These are phyloP conservation scores for Claviceps maximensis DNA, from an alignment of 2,329 filamentous ascomycete genomes.

Conservation along the genomic window DNA sequence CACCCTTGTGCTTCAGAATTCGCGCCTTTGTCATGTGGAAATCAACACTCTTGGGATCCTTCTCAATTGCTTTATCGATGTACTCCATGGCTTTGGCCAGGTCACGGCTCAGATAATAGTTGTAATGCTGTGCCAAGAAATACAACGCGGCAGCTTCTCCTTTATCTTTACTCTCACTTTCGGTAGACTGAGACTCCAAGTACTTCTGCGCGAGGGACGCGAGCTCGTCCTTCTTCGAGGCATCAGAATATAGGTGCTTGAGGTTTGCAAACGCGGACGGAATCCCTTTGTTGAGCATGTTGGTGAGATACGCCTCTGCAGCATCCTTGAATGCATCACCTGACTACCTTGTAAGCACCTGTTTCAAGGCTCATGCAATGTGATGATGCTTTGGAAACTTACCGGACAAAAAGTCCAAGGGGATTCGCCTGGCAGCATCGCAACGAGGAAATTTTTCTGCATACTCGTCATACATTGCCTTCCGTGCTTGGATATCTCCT, in stretches of 20 bases:
- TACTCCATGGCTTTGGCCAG: constrained; percentile 68
- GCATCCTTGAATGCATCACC: constrained; percentile 69
- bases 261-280: constrained; percentile 95
- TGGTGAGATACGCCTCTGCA: constrained; percentile 64
- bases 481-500: constrained; percentile 48
- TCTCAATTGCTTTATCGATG: constrained; percentile 69
- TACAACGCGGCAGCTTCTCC: constrained; percentile 75
- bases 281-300: constrained; percentile 83
- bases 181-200: constrained; percentile 42
- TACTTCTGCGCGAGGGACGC: constrained; percentile 69
- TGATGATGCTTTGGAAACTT: constrained; percentile 10
- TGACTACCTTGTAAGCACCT: constrained; percentile 19
- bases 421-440: constrained; percentile 75
- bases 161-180: constrained; percentile 33
- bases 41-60: constrained; percentile 71
- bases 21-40: constrained; percentile 92
- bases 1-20: constrained; percentile 82
- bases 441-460: constrained; percentile 68
- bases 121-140: constrained; percentile 94
- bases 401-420: constrained; percentile 78
- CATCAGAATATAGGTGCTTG: constrained; percentile 77
- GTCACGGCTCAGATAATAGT: constrained; percentile 78
- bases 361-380: background rate
- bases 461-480: constrained; percentile 64
- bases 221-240: constrained; percentile 64